Base-by-base conservation (phyloP, 371 early-diverging fungal genomes). In the Mycotypha africana region DNA sequence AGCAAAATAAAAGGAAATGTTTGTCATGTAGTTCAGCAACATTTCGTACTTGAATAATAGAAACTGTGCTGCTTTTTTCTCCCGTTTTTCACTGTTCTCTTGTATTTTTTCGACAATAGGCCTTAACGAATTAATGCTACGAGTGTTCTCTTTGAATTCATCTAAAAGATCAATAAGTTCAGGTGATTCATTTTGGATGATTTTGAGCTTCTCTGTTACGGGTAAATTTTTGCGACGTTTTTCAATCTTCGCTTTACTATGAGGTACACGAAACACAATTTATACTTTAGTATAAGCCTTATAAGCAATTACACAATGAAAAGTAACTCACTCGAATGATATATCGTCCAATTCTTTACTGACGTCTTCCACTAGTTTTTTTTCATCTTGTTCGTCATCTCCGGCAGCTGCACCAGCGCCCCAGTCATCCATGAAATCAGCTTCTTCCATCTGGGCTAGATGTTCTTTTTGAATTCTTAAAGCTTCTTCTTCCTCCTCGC, bases 401-500 rank as follows among this genome's bases (percentile, higher is more conserved):
- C n/a, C n/a, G n/a, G n/a, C n/a, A n/a, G n/a, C n/a, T n/a, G n/a
- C n/a, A 19, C 58, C 62, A 15, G 53, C 22, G 15, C 63, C 70
- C 74, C 67, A 69, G 44, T 84, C 86, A 43, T 88, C 91, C n/a
- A 95, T 67, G 57, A 93, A 95, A 75, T 97, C 96, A 25, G 81
- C 86, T 63, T 94, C 96, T 26, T 83, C 76, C 79, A 95, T 82
- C 21, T 78, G 72, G 22, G 82, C 77, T 14, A 89, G 56, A 25
- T 81, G 82, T 60, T 87, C 79, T 65, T 80, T 82, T 58, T 94
- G 94, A 49, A 97, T 69, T 50, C 88, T 81, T 45, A 91, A 62
- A 1, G 94, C 96, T 61, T 96, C 96, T 37, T 81, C 81, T 50
- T 92, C 97, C 58, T 96, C 95, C 49, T 91, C 92, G 28, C 81